Percentiles rank a stretch among this genome's conserved stretches.
These are phyloP conservation scores for Erythrobasidium yunnanense DNA, from an alignment of 768 basidiomycete species.

Conservation along the genomic window DNA sequence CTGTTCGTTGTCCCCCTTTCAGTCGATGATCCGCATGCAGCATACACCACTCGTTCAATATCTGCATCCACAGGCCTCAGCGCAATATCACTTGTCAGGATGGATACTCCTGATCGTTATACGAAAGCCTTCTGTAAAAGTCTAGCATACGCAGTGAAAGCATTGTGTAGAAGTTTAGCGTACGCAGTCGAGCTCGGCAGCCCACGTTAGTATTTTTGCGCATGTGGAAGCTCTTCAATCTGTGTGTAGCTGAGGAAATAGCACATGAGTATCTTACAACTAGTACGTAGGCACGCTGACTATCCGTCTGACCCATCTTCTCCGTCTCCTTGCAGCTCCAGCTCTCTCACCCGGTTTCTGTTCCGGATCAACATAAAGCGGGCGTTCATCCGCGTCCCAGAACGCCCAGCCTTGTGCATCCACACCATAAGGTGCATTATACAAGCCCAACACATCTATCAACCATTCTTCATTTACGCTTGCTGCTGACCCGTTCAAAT, in stretches of 20 bases:
- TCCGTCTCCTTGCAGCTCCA: not conserved
- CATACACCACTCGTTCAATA: too few species aligned
- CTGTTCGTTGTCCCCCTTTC: too few species aligned
- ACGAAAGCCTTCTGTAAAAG: too few species aligned
- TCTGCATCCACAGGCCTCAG: too few species aligned
- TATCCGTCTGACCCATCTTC: constrained; percentile 22
- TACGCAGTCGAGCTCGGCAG: too few species aligned
- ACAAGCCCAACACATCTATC: constrained; percentile 11
- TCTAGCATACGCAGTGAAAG: too few species aligned
- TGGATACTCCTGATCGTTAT: too few species aligned
- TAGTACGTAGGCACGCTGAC: constrained; percentile 3
- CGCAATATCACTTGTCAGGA: too few species aligned
- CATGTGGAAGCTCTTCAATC: not conserved
- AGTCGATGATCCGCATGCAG: too few species aligned
- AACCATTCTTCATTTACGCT: constrained; percentile 7
- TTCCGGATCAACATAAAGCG: not conserved
- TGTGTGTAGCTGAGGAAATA: not conserved
- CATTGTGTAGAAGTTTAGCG: too few species aligned
- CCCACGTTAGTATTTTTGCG: too few species aligned
- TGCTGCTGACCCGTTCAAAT: too few species aligned
- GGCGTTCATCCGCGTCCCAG: constrained; percentile 5
- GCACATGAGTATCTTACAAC: not conserved
- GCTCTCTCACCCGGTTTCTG: not conserved
- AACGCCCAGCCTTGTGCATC: constrained; percentile 26
- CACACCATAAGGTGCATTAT: not conserved